Conservation (phyloP, 192 early-diverging fungal species). For the Podila clonocystis region DNA sequence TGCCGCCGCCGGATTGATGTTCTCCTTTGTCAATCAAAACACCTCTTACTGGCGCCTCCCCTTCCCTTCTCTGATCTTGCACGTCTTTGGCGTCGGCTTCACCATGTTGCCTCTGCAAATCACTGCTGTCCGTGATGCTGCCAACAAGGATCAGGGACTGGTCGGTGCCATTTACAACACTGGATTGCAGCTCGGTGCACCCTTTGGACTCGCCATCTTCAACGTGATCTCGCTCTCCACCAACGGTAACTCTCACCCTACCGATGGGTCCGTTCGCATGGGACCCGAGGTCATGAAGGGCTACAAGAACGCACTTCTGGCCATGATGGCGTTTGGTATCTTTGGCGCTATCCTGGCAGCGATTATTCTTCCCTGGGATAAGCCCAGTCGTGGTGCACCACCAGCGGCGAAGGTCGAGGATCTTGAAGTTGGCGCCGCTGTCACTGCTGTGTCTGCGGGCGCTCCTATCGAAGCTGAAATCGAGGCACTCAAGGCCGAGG, state of each 20-base stretch:
- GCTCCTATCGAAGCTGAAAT: neutral
- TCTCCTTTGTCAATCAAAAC: conserved; percentile 21
- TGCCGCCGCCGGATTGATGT: conserved; percentile 18
- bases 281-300: conserved; percentile 26
- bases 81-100: conserved; percentile 32
- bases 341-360: conserved; percentile 2
- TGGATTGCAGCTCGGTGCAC: conserved; percentile 44
- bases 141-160: conserved; percentile 34
- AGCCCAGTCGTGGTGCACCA: neutral
- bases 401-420: neutral
- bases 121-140: conserved; percentile 37
- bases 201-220: conserved; percentile 45
- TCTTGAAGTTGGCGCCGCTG: neutral
- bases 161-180: conserved; percentile 48
- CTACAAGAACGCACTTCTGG: conserved; percentile 17
- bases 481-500: neutral
- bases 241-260: conserved; percentile 1
- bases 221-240: conserved; percentile 41
- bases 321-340: conserved; percentile 13
- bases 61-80: conserved; percentile 40
- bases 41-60: conserved; percentile 32
- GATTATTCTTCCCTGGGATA: conserved; percentile 24
- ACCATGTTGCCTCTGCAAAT: conserved; percentile 28
- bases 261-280: neutral
- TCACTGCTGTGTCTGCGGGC: neutral